phyloP scores from a whole-genome alignment of 345 rosid species.

The Gossypium longicalyx region DNA sequence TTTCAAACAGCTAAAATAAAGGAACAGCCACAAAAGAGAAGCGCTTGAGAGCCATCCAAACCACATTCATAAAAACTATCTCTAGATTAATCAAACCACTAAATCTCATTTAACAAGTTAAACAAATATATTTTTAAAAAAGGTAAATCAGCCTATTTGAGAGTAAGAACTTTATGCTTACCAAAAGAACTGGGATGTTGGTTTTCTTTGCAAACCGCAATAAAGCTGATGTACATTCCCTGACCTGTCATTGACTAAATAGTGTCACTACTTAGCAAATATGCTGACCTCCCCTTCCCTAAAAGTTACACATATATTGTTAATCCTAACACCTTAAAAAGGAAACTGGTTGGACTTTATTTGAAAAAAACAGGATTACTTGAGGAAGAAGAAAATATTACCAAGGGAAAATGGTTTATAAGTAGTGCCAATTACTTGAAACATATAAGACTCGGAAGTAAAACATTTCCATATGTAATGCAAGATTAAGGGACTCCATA shows the following conservation, averaged over 20 bases:
- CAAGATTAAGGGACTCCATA: background rate
- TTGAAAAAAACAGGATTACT: background rate
- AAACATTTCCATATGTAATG: background rate
- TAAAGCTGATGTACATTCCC: conserved; percentile 82
- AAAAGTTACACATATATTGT: background rate
- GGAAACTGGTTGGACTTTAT: background rate
- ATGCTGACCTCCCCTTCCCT: background rate
- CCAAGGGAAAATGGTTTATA: background rate
- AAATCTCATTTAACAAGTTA: background rate
- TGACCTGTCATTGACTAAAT: conserved; percentile 51
- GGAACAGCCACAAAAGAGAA: background rate
- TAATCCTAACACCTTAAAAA: background rate
- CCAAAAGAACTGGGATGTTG: conserved; percentile 80
- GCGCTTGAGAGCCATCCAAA: conserved; percentile 4
- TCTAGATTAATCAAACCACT: background rate
- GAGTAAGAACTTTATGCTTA: conserved; percentile 32
- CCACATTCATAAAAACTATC: background rate
- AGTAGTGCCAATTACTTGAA: background rate
- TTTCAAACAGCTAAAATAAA: background rate
- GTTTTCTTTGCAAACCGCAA: conserved; percentile 87
- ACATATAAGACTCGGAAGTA: background rate
- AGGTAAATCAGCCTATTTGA: background rate
- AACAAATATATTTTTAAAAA: background rate
- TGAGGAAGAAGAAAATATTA: background rate
- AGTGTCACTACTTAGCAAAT: conserved; percentile 6